Base-by-base conservation (phyloP, 768 basidiomycete species). In the Rossbeevera mucosa region DNA sequence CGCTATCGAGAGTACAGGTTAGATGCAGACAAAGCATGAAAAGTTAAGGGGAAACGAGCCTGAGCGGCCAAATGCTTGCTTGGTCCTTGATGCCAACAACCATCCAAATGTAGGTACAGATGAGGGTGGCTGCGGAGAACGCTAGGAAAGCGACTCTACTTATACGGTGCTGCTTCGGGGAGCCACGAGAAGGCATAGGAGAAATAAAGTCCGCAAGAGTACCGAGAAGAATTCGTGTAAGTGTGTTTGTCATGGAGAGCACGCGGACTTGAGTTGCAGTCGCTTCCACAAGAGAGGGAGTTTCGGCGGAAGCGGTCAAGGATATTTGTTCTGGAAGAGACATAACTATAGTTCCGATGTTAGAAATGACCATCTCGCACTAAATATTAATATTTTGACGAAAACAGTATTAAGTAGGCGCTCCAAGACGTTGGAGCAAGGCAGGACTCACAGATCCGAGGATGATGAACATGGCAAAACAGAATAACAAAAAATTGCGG, bases 321-420 rank as follows among this genome's bases (percentile, higher is more conserved):
- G 49, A 41, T 21, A 33, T 25, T 18, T 65, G 47, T 14, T 69
- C 61, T 8, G 82, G 80, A 30, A 90, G 76, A 13, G 89, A 83
- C 4, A 85, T 69, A 13, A 85, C 77, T 47, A 91, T 86, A 1
- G 85, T 82, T 31, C 88, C 89, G 44, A 92, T 83, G 60, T 90
- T 92, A 18, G 88, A 85, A 18, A 91, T 82, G 20, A 92, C 76
- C 88, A 89, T 91, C 66, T 91, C 88, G 43, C 78, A 80, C 86
- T 88, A 49, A 6, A n/a, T n/a, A n/a, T 16, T 36, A 41, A 52
- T 4, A 30, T 3, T 49, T 50, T 40, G 45, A 48, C 42, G 18
- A 45, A 25, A 22, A 42, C 7, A 31, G 9, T 22, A 7, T 8
- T 7, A 22, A 22, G 49, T 36, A 42, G 14, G 41, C 6, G 20